Percentiles rank a stretch among this genome's conserved stretches.
phyloP scores from a whole-genome alignment of 2,329 filamentous ascomycete species.

The Diaporthe batatas region DNA sequence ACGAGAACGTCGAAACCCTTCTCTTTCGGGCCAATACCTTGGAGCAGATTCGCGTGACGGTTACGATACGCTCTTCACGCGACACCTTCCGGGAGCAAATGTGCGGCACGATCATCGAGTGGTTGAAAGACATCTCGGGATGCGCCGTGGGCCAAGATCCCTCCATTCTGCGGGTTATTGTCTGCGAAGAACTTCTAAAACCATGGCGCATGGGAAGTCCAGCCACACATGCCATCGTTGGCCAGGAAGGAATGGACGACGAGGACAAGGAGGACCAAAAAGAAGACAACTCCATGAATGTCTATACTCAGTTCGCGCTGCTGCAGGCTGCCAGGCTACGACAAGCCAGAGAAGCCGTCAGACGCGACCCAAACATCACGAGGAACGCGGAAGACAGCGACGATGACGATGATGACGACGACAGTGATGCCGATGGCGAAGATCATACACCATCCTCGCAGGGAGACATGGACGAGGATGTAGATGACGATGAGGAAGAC shows the following conservation, averaged over 20 bases:
- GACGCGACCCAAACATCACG: not conserved
- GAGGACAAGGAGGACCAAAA: constrained; percentile 74
- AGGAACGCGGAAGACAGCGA: constrained; percentile 52
- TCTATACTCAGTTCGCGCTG: constrained; percentile 45
- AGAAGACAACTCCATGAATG: constrained; percentile 42
- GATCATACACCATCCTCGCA: constrained; percentile 52
- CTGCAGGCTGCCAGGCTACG: constrained; percentile 50
- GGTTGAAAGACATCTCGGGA: constrained; percentile 92
- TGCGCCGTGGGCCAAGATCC: constrained; percentile 87
- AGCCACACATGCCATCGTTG: constrained; percentile 83
- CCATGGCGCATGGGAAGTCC: constrained; percentile 89
- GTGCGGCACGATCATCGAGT: constrained; percentile 97
- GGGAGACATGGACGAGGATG: constrained; percentile 53
- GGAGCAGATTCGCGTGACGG: constrained; percentile 95
- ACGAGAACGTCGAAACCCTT: constrained; percentile 77
- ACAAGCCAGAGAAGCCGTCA: constrained; percentile 46
- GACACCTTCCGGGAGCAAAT: constrained; percentile 98
- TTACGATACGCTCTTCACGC: constrained; percentile 91
- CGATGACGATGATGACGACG: constrained; percentile 61
- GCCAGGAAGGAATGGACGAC: constrained; percentile 84
- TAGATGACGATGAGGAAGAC: constrained; percentile 66
- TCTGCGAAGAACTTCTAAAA: constrained; percentile 92
- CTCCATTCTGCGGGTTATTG: constrained; percentile 80
- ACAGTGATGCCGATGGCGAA: constrained; percentile 58
- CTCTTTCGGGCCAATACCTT: constrained; percentile 86